These are phyloP conservation scores for Naganishia vishniacii DNA, from an alignment of 768 basidiomycete genomes.

Conservation along the genomic window DNA sequence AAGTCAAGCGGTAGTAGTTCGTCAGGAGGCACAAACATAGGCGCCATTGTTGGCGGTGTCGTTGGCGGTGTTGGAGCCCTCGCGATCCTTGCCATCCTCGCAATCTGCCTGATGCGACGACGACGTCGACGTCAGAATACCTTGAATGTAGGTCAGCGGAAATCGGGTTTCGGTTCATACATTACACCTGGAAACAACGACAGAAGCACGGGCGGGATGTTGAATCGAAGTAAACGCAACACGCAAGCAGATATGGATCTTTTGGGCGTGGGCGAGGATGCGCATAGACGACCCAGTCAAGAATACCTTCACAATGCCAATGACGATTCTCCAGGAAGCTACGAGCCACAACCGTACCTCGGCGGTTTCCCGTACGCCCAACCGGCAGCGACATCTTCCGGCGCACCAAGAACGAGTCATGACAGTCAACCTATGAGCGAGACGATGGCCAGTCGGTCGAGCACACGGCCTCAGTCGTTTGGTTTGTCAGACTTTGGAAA, in stretches of 20 bases:
- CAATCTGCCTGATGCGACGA: constrained; percentile 42
- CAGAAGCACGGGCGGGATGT: neutral
- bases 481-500: constrained; percentile 10
- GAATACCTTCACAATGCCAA: neutral
- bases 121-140: constrained; percentile 28
- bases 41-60: constrained; percentile 45
- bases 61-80: constrained; percentile 48
- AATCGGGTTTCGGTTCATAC: too few species aligned
- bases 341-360: constrained; percentile 4
- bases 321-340: constrained; percentile 18
- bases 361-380: constrained; percentile 1
- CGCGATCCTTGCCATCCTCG: constrained; percentile 43
- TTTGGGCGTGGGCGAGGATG: neutral
- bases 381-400: neutral
- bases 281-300: neutral
- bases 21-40: constrained; percentile 23
- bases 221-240: constrained; percentile 6
- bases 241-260: constrained; percentile 20
- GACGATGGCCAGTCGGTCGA: neutral
- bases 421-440: constrained; percentile 8
- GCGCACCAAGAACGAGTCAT: neutral
- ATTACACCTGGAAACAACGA: neutral
- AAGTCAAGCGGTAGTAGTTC: constrained; percentile 1
- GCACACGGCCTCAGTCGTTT: constrained; percentile 4
- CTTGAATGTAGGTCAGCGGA: neutral